These are phyloP conservation scores for Termitomyces titanicus DNA, from an alignment of 768 basidiomycete species.

Conservation along the genomic window DNA sequence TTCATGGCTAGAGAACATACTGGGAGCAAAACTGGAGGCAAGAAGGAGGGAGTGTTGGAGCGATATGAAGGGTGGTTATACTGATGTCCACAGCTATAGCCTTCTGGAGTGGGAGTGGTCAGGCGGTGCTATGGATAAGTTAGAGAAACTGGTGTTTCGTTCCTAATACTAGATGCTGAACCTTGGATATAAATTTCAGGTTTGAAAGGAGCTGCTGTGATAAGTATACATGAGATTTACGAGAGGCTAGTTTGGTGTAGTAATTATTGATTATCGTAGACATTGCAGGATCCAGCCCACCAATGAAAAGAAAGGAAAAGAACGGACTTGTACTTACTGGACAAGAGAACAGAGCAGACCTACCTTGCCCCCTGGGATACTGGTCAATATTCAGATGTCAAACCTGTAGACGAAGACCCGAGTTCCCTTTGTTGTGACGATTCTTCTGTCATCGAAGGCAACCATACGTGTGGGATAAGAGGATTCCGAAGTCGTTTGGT, in stretches of 20 bases:
- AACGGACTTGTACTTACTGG: no score
- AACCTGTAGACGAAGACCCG: constrained; percentile 52
- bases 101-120: constrained; percentile 42
- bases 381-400: constrained; percentile 40
- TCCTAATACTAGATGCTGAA: neutral
- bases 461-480: constrained; percentile 38
- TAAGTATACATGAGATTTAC: neutral
- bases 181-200: neutral
- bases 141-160: constrained; percentile 20
- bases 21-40: constrained; percentile 35
- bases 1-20: constrained; percentile 40
- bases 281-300: neutral
- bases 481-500: neutral
- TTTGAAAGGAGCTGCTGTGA: neutral
- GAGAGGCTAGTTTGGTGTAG: neutral
- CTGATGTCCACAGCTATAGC: constrained; percentile 38
- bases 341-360: neutral
- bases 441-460: constrained; percentile 72
- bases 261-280: neutral
- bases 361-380: neutral
- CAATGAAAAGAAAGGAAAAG: no score
- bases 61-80: constrained; percentile 29
- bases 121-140: constrained; percentile 25
- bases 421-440: constrained; percentile 46
- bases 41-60: constrained; percentile 38